These are phyloP conservation scores for Pseudovirgaria hyperparasitica DNA, from an alignment of 2,329 filamentous ascomycete genomes.

Conservation along the genomic window DNA sequence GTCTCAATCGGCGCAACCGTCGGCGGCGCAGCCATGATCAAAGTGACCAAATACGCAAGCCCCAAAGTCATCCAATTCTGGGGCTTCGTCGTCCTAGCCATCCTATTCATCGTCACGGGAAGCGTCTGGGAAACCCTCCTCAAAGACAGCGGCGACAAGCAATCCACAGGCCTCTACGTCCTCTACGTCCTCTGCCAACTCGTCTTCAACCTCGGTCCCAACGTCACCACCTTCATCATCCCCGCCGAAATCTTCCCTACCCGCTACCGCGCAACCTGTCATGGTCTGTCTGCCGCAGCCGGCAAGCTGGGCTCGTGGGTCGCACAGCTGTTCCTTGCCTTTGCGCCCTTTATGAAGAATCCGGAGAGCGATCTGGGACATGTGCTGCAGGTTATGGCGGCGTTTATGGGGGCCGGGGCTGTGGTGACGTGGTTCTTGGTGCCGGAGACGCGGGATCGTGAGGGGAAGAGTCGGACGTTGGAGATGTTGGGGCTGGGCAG, in stretches of 20 bases:
- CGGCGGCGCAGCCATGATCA: slow-evolving; percentile 2
- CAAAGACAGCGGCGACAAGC: slow-evolving; percentile 1
- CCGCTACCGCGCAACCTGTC: slow-evolving; percentile 33
- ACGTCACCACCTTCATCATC: slow-evolving; percentile 33
- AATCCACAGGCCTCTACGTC: slow-evolving; percentile 1
- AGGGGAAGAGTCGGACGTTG: slow-evolving; percentile 18
- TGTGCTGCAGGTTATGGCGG: slow-evolving; percentile 19
- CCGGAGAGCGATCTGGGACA: slow-evolving; percentile 15
- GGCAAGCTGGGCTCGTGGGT: slow-evolving; percentile 32
- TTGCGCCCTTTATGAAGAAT: slow-evolving; percentile 14
- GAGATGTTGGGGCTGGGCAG: slow-evolving; percentile 19
- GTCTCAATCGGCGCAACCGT: slow-evolving; percentile 4
- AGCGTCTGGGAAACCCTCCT: slow-evolving; percentile 1
- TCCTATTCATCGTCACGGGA: slow-evolving; percentile 2
- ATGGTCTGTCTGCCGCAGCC: slow-evolving; percentile 33
- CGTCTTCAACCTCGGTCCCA: slow-evolving; percentile 15
- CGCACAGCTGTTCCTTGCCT: slow-evolving; percentile 27
- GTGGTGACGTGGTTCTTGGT: slow-evolving; percentile 19
- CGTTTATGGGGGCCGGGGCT: slow-evolving; percentile 21
- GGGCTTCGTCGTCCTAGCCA: slow-evolving; percentile 2
- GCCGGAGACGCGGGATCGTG: slow-evolving; percentile 19
- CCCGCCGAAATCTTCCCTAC: slow-evolving; percentile 39
- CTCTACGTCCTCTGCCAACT: slow-evolving; percentile 3
- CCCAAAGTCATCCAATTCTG: slow-evolving; percentile 2
- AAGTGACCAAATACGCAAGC: slow-evolving; percentile 2